phyloP scores from a whole-genome alignment of 108 stramenopile genomes.

The Aurantiochytrium sp. region DNA sequence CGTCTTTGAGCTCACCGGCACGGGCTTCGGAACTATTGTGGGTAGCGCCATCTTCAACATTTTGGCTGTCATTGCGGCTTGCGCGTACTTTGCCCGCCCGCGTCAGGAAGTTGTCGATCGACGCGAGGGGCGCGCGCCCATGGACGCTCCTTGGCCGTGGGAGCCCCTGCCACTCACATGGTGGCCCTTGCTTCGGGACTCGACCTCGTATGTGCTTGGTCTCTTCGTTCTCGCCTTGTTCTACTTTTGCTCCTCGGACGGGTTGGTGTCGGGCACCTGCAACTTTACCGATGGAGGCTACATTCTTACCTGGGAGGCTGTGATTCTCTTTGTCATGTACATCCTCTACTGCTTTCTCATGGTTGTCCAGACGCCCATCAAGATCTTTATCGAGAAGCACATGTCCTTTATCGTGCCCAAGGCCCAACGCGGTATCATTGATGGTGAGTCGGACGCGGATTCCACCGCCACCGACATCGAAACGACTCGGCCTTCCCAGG shows the following conservation, averaged over 20 bases:
- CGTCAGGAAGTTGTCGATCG: background rate
- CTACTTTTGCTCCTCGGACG: constrained; percentile 39
- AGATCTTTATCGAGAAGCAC: background rate
- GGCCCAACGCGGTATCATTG: background rate
- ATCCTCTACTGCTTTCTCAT: constrained; percentile 65
- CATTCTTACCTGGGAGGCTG: constrained; percentile 64
- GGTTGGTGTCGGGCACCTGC: background rate
- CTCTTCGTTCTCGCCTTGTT: constrained; percentile 53
- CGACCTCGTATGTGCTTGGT: constrained; percentile 56
- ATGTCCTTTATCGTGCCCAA: background rate
- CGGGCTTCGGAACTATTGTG: constrained; percentile 78
- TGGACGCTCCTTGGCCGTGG: background rate
- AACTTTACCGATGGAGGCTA: background rate
- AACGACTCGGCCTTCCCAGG: background rate
- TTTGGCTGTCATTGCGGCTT: constrained; percentile 68
- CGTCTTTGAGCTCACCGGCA: constrained; percentile 42
- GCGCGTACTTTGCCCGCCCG: constrained; percentile 44
- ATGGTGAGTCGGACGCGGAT: background rate
- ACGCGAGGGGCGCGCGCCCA: background rate
- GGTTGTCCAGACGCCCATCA: constrained; percentile 43
- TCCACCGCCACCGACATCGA: background rate
- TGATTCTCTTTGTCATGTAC: constrained; percentile 65
- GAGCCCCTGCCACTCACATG: constrained; percentile 64
- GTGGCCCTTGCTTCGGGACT: constrained; percentile 72
- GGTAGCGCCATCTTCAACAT: constrained; percentile 76